Conservation (phyloP, 306 rosid genomes). For the Sesbania bispinosa region DNA sequence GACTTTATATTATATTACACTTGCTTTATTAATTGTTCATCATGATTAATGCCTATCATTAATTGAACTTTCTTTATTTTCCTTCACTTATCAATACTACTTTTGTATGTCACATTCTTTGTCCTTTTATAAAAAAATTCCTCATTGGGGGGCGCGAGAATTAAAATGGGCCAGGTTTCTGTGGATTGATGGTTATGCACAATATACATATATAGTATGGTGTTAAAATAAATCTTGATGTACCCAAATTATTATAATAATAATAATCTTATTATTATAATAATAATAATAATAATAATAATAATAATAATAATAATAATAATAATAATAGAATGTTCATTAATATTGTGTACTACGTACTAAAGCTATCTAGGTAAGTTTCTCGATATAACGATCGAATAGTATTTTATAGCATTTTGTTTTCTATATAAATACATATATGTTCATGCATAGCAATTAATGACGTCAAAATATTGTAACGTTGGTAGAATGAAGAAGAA, state of each 20-base stretch:
- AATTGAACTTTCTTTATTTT: not conserved
- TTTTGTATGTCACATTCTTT: constrained; percentile 29
- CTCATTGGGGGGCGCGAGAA: constrained; percentile 19
- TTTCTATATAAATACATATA: too few species aligned
- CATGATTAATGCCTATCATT: too few species aligned
- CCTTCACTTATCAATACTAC: not conserved
- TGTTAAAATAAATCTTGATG: constrained; percentile 1
- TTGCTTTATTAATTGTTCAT: not conserved
- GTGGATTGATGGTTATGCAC: constrained; percentile 9
- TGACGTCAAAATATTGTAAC: not conserved
- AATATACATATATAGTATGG: not conserved
- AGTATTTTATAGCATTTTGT: too few species aligned
- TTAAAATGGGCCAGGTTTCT: not conserved
- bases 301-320: too few species aligned
- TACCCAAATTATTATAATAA: too few species aligned
- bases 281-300: too few species aligned
- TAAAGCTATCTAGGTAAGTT: too few species aligned
- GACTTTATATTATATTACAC: too few species aligned
- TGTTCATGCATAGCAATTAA: too few species aligned
- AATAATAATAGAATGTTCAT: constrained; percentile 8
- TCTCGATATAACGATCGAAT: too few species aligned
- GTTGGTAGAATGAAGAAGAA: constrained; percentile 37
- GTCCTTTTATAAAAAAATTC: constrained; percentile 26
- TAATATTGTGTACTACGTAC: too few species aligned
- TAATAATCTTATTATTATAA: too few species aligned